phyloP scores from a whole-genome alignment of 2,329 filamentous ascomycete genomes.

The Cercospora sp. region DNA sequence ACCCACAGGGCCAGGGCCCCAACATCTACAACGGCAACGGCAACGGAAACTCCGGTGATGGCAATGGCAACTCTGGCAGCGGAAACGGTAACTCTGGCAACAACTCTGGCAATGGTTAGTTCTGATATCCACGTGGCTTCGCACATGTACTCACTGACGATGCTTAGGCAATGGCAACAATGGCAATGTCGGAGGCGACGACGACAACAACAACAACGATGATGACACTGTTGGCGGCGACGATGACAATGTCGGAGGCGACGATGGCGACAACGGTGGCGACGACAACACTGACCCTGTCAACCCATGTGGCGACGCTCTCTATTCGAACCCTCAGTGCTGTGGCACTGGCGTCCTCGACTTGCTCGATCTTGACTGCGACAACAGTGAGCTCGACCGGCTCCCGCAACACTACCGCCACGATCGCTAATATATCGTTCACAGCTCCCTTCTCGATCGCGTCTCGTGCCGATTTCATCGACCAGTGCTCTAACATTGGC shows the following conservation, averaged over 20 bases:
- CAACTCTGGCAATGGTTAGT: background rate
- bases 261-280: background rate
- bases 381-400: too few species aligned
- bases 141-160: background rate
- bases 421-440: too few species aligned
- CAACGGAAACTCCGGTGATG: slow-evolving; percentile 2
- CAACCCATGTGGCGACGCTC: too few species aligned
- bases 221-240: background rate
- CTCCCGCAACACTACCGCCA: too few species aligned
- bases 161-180: slow-evolving; percentile 1
- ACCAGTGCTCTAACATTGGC: background rate
- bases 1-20: background rate
- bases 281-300: background rate
- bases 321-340: background rate
- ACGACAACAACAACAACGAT: background rate
- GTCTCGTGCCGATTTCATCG: background rate
- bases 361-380: background rate
- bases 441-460: background rate
- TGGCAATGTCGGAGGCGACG: background rate
- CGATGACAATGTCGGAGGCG: background rate
- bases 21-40: slow-evolving; percentile 1
- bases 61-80: slow-evolving; percentile 5
- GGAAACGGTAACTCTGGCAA: slow-evolving; percentile 1
- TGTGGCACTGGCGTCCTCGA: background rate
- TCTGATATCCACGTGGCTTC: background rate